phyloP scores from a whole-genome alignment of 192 early-diverging fungal genomes.

The Radiomyces spectabilis region DNA sequence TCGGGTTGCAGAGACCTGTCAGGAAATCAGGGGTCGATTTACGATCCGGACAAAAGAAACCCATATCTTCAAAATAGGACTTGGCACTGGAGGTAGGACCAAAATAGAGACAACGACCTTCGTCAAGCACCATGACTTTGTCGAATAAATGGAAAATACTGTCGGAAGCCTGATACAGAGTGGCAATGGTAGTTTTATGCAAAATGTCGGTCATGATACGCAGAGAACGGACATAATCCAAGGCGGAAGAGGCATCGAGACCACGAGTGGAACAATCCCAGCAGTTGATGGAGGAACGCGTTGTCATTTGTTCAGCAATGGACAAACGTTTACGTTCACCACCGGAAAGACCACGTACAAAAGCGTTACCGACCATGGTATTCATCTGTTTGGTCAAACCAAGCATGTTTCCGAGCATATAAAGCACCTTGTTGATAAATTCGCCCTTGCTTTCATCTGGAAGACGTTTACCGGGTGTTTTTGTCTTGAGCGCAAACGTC shows the following conservation, averaged over 20 bases:
- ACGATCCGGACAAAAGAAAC: constrained; percentile 40
- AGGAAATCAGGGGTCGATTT: constrained; percentile 57
- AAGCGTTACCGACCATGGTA: constrained; percentile 59
- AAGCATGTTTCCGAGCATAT: constrained; percentile 42
- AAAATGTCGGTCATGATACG: constrained; percentile 60
- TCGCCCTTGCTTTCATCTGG: constrained; percentile 16
- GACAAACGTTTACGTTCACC: constrained; percentile 68
- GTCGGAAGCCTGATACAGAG: constrained; percentile 65
- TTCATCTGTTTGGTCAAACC: constrained; percentile 47
- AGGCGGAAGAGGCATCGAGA: constrained; percentile 66
- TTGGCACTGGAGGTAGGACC: constrained; percentile 36
- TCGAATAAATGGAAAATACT: constrained; percentile 55
- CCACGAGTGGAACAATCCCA: constrained; percentile 69
- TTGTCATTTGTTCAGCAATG: constrained; percentile 64
- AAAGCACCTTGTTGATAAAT: constrained; percentile 29
- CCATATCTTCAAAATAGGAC: constrained; percentile 39
- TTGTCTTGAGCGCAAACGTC: constrained; percentile 63
- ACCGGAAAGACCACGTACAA: constrained; percentile 63
- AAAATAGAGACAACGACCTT: constrained; percentile 55
- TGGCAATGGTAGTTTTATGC: constrained; percentile 51
- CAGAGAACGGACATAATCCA: constrained; percentile 65
- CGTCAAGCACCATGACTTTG: constrained; percentile 52
- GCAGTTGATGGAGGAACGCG: constrained; percentile 44
- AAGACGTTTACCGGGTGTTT: constrained; percentile 45
- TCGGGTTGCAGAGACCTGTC: constrained; percentile 50